These are phyloP conservation scores for Novymonas esmeraldas DNA, from an alignment of 208 protist genomes.

Conservation along the genomic window DNA sequence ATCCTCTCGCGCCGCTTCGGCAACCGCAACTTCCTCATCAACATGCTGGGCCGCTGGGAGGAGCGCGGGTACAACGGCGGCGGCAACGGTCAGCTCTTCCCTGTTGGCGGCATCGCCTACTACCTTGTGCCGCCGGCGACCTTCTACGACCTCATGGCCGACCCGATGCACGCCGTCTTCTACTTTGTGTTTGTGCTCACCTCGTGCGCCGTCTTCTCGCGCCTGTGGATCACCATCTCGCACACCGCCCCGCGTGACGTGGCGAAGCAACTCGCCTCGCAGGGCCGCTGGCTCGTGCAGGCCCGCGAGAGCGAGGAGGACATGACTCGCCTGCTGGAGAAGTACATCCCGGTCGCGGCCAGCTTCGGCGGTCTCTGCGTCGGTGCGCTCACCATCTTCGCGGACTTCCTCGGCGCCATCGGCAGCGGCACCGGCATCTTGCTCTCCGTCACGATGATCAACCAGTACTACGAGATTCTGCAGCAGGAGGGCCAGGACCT, in stretches of 20 bases:
- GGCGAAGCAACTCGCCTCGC: constrained; percentile 95
- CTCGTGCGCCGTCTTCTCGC: constrained; percentile 99
- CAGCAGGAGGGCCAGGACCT: constrained; percentile 97
- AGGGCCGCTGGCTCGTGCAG: constrained; percentile 95
- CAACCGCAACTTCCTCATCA: constrained; percentile 97
- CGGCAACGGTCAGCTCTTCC: constrained; percentile 77
- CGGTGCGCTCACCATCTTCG: constrained; percentile 98
- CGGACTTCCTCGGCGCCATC: constrained; percentile 99
- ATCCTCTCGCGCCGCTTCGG: constrained; percentile 98
- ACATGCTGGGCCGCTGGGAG: constrained; percentile 98
- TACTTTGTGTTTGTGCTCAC: constrained; percentile 98
- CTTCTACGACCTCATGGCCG: constrained; percentile 93
- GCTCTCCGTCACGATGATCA: constrained; percentile 99
- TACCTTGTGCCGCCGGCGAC: constrained; percentile 98
- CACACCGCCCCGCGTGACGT: constrained; percentile 97
- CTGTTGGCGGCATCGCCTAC: constrained; percentile 98
- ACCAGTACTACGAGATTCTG: constrained; percentile 99
- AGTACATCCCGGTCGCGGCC: constrained; percentile 99
- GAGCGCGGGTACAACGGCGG: constrained; percentile 72
- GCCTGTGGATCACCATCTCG: constrained; percentile 98
- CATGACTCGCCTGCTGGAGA: constrained; percentile 86
- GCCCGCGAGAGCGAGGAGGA: constrained; percentile 89
- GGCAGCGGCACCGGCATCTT: constrained; percentile 99
- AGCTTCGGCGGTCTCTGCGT: constrained; percentile 99
- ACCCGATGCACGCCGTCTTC: constrained; percentile 98